Conservation (phyloP, 2,329 filamentous ascomycete species). For the Ploettnerulaceae sp. region DNA sequence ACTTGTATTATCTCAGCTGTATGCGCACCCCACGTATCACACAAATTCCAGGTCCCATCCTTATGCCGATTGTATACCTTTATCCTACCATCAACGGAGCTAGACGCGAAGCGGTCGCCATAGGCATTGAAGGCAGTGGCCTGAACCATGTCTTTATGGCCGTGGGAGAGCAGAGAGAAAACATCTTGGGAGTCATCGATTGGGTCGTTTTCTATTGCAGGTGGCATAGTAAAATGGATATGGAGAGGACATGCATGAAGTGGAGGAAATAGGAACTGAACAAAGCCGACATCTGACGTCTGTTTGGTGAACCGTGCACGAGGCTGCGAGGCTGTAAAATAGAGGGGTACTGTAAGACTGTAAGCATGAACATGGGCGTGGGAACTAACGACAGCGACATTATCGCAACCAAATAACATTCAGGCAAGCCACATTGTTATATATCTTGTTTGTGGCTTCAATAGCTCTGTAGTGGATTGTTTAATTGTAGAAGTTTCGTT, state of each 20-base stretch:
- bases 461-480: too few relatives aligned
- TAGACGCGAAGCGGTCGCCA: conserved; percentile 85
- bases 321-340: neutral
- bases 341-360: neutral
- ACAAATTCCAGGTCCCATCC: conserved; percentile 71
- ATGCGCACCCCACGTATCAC: conserved; percentile 86
- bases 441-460: too few relatives aligned
- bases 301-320: neutral
- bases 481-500: too few relatives aligned
- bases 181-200: conserved; percentile 17
- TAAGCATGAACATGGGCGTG: too few relatives aligned
- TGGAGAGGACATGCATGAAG: neutral
- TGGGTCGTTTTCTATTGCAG: conserved; percentile 20
- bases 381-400: too few relatives aligned
- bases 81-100: conserved; percentile 87
- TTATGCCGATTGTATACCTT: conserved; percentile 84
- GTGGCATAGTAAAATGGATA: conserved; percentile 6
- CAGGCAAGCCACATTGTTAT: too few relatives aligned
- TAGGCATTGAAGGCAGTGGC: conserved; percentile 82
- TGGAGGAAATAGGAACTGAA: neutral
- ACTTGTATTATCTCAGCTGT: conserved; percentile 87
- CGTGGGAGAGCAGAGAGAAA: conserved; percentile 58
- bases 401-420: too few relatives aligned
- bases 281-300: too few relatives aligned
- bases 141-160: conserved; percentile 54